Evolutionary conservation across 305 asterid species (phyloP).

Genomic region (Fraxinus ornus): DNA sequence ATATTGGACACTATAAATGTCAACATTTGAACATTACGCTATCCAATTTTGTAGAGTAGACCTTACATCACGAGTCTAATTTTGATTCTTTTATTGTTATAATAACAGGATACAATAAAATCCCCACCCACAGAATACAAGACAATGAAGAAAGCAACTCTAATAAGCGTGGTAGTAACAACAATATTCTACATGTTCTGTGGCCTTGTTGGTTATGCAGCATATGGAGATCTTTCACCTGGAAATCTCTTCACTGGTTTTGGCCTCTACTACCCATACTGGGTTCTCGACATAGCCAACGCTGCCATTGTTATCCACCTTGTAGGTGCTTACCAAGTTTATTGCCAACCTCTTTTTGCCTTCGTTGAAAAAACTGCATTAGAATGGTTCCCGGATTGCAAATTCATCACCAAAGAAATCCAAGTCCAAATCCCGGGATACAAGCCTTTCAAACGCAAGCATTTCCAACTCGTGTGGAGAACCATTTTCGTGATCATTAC

Average conservation of each 20-base stretch:
- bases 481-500: neutral
- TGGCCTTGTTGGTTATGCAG: slow-evolving; percentile 17
- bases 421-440: neutral
- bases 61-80: neutral
- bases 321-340: slow-evolving; percentile 3
- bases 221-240: slow-evolving; percentile 1
- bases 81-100: neutral
- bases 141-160: slow-evolving; percentile 2
- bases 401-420: neutral
- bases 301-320: neutral
- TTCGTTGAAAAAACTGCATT: neutral
- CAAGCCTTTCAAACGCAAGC: neutral
- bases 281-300: neutral
- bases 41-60: neutral
- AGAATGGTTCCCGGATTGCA: neutral
- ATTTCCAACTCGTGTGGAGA: neutral
- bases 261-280: neutral
- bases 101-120: slow-evolving; percentile 5
- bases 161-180: neutral
- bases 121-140: slow-evolving; percentile 1
- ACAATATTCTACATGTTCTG: slow-evolving; percentile 7
- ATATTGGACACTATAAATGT: no score
- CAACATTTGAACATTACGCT: neutral
- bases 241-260: slow-evolving; percentile 14
- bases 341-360: neutral